Percentiles rank a stretch among this genome's conserved stretches.
These are phyloP conservation scores for Scedosporium dehoogii DNA, from an alignment of 2,329 filamentous ascomycete genomes.

Conservation along the genomic window DNA sequence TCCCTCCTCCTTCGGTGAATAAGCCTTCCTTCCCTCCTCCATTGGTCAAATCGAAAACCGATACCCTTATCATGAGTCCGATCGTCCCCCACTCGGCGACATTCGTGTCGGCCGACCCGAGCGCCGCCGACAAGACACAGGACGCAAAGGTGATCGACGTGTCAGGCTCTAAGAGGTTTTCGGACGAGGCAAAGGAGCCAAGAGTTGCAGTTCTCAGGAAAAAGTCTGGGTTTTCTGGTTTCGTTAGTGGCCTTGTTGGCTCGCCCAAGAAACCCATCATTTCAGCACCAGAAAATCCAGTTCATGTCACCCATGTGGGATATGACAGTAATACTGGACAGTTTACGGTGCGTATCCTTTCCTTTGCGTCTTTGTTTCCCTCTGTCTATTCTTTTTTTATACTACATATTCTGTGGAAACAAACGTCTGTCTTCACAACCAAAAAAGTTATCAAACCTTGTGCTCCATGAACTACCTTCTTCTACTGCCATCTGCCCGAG, in stretches of 20 bases:
- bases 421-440: no score
- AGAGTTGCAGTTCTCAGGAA: slow-evolving; percentile 59
- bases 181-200: slow-evolving; percentile 62
- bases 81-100: slow-evolving; percentile 56
- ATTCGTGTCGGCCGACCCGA: slow-evolving; percentile 43
- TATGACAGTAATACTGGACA: slow-evolving; percentile 94
- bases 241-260: slow-evolving; percentile 73
- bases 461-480: no score
- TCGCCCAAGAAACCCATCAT: slow-evolving; percentile 88
- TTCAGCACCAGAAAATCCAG: slow-evolving; percentile 94
- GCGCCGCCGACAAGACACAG: slow-evolving; percentile 43
- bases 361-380: slow-evolving; percentile 11
- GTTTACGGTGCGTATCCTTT: slow-evolving; percentile 64
- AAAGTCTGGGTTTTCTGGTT: slow-evolving; percentile 80
- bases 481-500: background rate
- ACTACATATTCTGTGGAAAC: no score
- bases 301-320: slow-evolving; percentile 95
- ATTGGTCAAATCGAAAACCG: slow-evolving; percentile 15
- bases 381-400: background rate
- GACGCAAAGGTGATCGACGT: slow-evolving; percentile 32
- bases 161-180: slow-evolving; percentile 59
- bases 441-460: no score
- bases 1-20: slow-evolving; percentile 7
- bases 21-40: slow-evolving; percentile 20
- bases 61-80: slow-evolving; percentile 31